Evolutionary conservation across 1,139 yeast species (phyloP).

Genomic region (Magnusiomyces sp.): DNA sequence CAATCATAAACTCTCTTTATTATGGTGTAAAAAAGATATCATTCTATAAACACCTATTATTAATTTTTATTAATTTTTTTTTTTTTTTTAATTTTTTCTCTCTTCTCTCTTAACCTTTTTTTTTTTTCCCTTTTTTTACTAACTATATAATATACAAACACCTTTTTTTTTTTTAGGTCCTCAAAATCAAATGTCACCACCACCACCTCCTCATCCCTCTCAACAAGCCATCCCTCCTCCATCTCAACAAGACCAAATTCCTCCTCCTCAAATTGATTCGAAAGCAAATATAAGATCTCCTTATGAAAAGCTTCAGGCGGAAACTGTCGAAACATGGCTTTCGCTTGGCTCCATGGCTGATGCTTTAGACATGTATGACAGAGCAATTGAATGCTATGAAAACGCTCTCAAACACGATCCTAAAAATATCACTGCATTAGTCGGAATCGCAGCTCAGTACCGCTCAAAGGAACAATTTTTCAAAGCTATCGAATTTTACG

Average conservation of each 20-base stretch:
- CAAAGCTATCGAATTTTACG: constrained; percentile 89
- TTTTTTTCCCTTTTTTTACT: not conserved
- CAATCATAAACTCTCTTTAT: not conserved
- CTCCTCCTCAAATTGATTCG: constrained; percentile 4
- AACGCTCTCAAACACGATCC: constrained; percentile 81
- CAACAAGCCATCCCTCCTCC: constrained; percentile 2
- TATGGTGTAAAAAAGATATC: not conserved
- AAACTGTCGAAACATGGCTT: constrained; percentile 88
- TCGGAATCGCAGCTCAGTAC: constrained; percentile 79
- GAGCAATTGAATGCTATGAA: constrained; percentile 84
- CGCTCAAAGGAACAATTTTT: constrained; percentile 83
- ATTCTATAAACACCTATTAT: no score
- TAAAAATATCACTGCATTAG: constrained; percentile 73
- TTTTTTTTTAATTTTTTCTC: not conserved
- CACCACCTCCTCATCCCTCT: not conserved
- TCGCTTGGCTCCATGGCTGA: constrained; percentile 86
- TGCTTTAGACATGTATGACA: constrained; percentile 75
- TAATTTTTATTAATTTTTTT: not conserved
- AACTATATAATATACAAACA: no score
- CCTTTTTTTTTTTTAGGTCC: not conserved
- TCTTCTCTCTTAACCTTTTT: not conserved
- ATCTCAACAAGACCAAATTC: constrained; percentile 1
- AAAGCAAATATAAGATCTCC: no score
- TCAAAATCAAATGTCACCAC: constrained; percentile 3
- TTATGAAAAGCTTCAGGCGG: constrained; percentile 35